These are phyloP conservation scores for Zizania palustris DNA, from an alignment of 202 grass and related monocot species.

Conservation along the genomic window DNA sequence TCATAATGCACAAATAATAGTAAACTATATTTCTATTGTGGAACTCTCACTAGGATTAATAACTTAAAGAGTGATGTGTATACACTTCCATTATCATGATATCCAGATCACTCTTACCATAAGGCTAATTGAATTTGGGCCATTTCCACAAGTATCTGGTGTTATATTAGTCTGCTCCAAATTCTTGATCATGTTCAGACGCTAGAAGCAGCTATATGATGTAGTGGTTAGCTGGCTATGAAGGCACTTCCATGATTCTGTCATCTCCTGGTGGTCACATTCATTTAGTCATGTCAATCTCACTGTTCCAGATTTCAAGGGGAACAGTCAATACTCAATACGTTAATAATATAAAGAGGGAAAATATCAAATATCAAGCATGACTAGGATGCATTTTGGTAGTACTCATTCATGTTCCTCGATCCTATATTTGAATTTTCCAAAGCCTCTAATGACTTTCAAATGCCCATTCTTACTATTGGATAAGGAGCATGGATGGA, in stretches of 20 bases:
- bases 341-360: background rate
- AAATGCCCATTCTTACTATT: background rate
- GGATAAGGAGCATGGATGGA: background rate
- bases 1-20: slow-evolving; percentile 8
- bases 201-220: slow-evolving; percentile 3
- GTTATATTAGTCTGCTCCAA: slow-evolving; percentile 10
- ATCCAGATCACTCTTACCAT: slow-evolving; percentile 19
- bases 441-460: background rate
- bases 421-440: background rate
- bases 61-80: background rate
- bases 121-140: background rate
- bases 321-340: background rate
- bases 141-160: background rate
- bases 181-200: background rate
- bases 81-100: background rate
- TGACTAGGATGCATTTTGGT: background rate
- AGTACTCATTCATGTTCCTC: background rate
- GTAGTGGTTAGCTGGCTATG: background rate
- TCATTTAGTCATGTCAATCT: background rate
- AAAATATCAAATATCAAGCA: background rate
- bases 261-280: background rate
- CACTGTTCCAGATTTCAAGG: slow-evolving; percentile 44
- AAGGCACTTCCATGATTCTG: background rate
- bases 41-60: background rate
- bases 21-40: slow-evolving; percentile 4